A percentile compares a stretch with the other conserved stretches of the same genome.
Conservation (phyloP, 1,284 basidiomycete genomes). For the Melampsora occidentalis region DNA sequence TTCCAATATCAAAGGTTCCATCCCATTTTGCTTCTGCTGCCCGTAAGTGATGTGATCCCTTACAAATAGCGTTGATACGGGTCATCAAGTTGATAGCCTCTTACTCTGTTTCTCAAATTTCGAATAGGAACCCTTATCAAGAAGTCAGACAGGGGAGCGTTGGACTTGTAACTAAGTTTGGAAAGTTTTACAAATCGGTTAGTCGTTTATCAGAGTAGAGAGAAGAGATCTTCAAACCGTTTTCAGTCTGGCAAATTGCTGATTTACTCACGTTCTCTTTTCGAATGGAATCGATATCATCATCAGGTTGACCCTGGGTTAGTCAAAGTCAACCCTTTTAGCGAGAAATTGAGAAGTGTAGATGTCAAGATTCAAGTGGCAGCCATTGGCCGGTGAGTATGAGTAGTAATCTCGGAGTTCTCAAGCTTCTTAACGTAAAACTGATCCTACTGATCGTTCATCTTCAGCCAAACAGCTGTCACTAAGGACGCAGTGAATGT, state of each 20-base stretch:
- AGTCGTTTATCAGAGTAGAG: background rate
- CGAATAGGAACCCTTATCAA: constrained; percentile 10
- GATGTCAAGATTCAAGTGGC: constrained; percentile 6
- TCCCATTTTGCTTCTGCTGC: constrained; percentile 68
- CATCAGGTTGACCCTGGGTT: constrained; percentile 88
- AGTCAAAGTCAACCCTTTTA: constrained; percentile 87
- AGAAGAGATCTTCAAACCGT: too few relatives aligned
- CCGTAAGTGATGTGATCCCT: background rate
- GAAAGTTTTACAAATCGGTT: constrained; percentile 24
- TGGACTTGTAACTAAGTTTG: constrained; percentile 68
- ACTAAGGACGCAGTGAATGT: constrained; percentile 18
- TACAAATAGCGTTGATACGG: background rate
- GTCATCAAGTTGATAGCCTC: too few relatives aligned
- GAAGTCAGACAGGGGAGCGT: constrained; percentile 59
- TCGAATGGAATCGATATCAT: constrained; percentile 5
- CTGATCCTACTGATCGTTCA: background rate
- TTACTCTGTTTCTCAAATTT: background rate
- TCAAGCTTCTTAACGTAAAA: background rate
- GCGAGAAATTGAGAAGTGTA: constrained; percentile 49
- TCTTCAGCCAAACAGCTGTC: constrained; percentile 15
- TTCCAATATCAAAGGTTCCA: constrained; percentile 65
- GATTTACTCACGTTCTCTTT: background rate
- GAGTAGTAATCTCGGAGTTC: background rate
- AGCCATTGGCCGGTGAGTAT: background rate
- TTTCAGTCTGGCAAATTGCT: background rate